These are phyloP conservation scores for Komagataella pastoris DNA, from an alignment of 805 yeast genomes.

Conservation along the genomic window DNA sequence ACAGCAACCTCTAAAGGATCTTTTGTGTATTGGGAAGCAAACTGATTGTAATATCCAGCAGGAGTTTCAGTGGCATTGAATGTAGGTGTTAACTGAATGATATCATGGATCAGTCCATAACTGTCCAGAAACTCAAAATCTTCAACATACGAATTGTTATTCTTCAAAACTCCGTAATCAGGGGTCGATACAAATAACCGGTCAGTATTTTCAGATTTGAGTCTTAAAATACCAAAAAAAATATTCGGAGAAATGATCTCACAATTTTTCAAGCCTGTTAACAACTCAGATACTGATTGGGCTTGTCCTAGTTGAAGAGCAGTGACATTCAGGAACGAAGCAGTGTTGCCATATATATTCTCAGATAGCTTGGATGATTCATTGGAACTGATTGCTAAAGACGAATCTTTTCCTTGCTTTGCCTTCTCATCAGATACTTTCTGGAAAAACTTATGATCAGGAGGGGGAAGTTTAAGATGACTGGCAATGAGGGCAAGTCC, in stretches of 20 bases:
- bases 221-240: constrained; percentile 49
- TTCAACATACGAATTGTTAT: constrained; percentile 58
- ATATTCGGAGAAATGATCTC: constrained; percentile 77
- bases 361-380: not conserved
- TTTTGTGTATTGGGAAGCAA: constrained; percentile 73
- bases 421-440: constrained; percentile 18
- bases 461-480: constrained; percentile 32
- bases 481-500: constrained; percentile 20
- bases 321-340: constrained; percentile 7
- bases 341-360: not conserved
- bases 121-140: constrained; percentile 66
- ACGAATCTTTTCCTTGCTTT: constrained; percentile 18
- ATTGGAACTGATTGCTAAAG: not conserved
- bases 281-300: constrained; percentile 39
- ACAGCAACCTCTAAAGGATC: constrained; percentile 66
- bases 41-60: constrained; percentile 70
- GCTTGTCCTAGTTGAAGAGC: constrained; percentile 31
- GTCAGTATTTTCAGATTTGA: constrained; percentile 13
- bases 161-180: constrained; percentile 75
- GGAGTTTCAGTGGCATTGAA: constrained; percentile 67
- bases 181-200: constrained; percentile 65
- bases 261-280: constrained; percentile 43
- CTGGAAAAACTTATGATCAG: constrained; percentile 17
- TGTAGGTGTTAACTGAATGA: constrained; percentile 55
- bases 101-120: constrained; percentile 48